A percentile compares a stretch with the other conserved stretches of the same genome.
Conservation (phyloP, 2,329 filamentous ascomycete species). For the Coccinonectria pachysandricola region DNA sequence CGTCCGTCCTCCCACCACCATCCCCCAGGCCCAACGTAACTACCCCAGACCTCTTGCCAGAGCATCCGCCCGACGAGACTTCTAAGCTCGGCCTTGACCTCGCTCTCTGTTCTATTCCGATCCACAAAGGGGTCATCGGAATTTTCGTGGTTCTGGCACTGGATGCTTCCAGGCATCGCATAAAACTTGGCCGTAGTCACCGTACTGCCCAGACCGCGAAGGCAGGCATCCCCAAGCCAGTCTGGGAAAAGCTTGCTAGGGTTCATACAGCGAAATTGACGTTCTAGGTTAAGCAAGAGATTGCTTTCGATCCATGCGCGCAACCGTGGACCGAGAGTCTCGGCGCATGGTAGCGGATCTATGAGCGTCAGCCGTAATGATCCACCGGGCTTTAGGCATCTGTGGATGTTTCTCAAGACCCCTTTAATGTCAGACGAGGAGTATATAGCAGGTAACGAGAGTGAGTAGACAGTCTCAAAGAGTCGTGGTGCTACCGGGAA, state of each 20-base stretch:
- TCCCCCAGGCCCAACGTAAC: constrained; percentile 33
- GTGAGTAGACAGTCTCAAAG: constrained; percentile 41
- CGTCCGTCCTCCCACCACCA: constrained; percentile 55
- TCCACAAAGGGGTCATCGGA: constrained; percentile 15
- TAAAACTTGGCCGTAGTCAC: constrained; percentile 39
- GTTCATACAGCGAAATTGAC: constrained; percentile 46
- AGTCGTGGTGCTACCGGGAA: constrained; percentile 30
- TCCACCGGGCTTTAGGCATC: constrained; percentile 44
- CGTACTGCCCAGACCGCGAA: constrained; percentile 37
- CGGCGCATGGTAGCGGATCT: constrained; percentile 47
- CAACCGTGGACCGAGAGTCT: constrained; percentile 46
- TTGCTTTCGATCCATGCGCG: constrained; percentile 52
- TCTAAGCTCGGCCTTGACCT: constrained; percentile 36
- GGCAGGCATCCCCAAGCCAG: constrained; percentile 47
- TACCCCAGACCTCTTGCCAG: constrained; percentile 52
- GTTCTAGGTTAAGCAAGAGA: constrained; percentile 48
- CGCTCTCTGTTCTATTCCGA: constrained; percentile 14
- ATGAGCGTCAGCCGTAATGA: constrained; percentile 50
- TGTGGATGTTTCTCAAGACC: constrained; percentile 46
- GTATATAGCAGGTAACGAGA: constrained; percentile 46
- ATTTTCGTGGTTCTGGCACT: constrained; percentile 10
- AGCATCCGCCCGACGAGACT: constrained; percentile 45
- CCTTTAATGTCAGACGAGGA: constrained; percentile 45
- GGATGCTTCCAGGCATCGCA: constrained; percentile 28
- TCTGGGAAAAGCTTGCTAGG: constrained; percentile 48